Conservation (phyloP, 2,329 filamentous ascomycete genomes). For the Talaromyces sp. region DNA sequence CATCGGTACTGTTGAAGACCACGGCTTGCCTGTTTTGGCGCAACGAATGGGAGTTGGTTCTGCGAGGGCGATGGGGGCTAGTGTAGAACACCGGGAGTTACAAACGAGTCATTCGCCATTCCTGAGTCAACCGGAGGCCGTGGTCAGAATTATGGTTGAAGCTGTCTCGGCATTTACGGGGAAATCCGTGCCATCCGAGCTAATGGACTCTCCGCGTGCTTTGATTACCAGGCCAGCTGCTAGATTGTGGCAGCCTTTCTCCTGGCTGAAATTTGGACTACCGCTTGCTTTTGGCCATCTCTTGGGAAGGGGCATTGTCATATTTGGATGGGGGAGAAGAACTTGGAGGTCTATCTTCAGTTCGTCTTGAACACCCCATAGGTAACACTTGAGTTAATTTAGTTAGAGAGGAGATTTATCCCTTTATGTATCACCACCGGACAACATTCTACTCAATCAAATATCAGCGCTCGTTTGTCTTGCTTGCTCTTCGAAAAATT, state of each 20-base stretch:
- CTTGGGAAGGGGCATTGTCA: constrained; percentile 21
- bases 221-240: constrained; percentile 11
- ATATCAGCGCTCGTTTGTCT: neutral
- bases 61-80: constrained; percentile 43
- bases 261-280: constrained; percentile 29
- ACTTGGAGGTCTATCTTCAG: constrained; percentile 12
- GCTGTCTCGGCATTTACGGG: constrained; percentile 37
- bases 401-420: neutral
- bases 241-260: constrained; percentile 16
- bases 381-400: neutral
- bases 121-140: constrained; percentile 50
- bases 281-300: constrained; percentile 27
- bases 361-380: neutral
- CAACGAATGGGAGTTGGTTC: constrained; percentile 45
- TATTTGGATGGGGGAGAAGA: constrained; percentile 22
- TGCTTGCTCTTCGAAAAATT: constrained; percentile 13
- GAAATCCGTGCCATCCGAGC: neutral
- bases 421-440: neutral
- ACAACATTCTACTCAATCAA: neutral
- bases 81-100: constrained; percentile 46
- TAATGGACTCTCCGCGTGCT: neutral
- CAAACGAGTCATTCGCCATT: constrained; percentile 55
- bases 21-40: constrained; percentile 41
- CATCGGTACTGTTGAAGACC: constrained; percentile 49
- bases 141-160: constrained; percentile 42